Evolutionary conservation across 169 alveolate genomes (phyloP), one percentile per base, ranked within the genome.

Genomic region (Plasmodium vivax): DNA sequence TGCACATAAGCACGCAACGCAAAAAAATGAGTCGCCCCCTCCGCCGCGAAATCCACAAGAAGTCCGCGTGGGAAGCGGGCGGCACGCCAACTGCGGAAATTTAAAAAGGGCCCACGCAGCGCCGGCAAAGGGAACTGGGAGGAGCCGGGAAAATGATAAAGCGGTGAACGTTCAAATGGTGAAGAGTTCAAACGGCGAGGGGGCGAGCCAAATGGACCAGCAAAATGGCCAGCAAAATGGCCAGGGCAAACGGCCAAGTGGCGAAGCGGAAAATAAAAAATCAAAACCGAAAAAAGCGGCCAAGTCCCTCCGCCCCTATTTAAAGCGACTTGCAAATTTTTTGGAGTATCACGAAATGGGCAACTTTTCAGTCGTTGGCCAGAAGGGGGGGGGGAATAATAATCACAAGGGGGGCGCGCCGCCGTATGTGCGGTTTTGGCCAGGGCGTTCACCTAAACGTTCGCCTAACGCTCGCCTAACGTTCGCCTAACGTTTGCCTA

Each of bases 311-410:
- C 9, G 16, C 38, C 34, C 62, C 43, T 82, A 56, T 82, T 82
- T 82, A 82, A 82, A 82, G 58, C 38, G 14, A 14, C 36, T 82
- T 8, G 71, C 71, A 27, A 51, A 54, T 16, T 82, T 82, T 56
- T 82, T 56, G 23, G 5, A 68, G 32, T 68, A 68, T 68, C 16
- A 68, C 77, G 23, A 68, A 68, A 27, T 27, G 27, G 38, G n/a
- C 9, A 68, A 68, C 3, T 30, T 68, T 23, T 68, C 38, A 27
- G 16, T 68, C 3, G 0, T 68, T 23, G 34, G 32, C 38, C 77
- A 68, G 43, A 27, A 68, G 12, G 23, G 0, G 36, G 6, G 14
- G 43, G n/a, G 38, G 3, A 19, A 23, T 23, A 68, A 68, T 8
- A 68, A 68, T 9, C 16, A 68, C 14, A 68, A 68, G 14, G 38